Conservation (phyloP, 257 asterid genomes). For the Gentiana macrophylla region DNA sequence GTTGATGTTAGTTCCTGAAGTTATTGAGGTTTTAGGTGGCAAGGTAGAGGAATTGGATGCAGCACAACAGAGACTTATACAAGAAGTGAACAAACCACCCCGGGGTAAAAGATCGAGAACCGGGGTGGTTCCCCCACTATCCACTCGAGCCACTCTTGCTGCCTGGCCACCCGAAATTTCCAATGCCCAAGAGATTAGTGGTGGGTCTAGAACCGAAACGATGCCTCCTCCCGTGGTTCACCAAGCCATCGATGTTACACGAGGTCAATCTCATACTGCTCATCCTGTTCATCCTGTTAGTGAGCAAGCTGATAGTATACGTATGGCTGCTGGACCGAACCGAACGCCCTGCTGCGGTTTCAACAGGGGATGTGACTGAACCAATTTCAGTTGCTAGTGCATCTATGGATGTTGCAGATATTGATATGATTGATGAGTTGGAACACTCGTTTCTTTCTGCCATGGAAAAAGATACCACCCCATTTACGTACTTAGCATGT, state of each 20-base stretch:
- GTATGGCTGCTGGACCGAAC: constrained; percentile 8
- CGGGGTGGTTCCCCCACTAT: constrained; percentile 48
- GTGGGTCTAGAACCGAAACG: constrained; percentile 18
- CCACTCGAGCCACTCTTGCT: constrained; percentile 66
- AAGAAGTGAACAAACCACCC: constrained; percentile 89
- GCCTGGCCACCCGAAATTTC: constrained; percentile 64
- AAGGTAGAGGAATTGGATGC: constrained; percentile 71
- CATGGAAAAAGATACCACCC: constrained; percentile 41
- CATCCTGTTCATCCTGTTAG: too few relatives aligned
- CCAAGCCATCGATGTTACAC: not conserved
- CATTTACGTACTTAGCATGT: constrained; percentile 86
- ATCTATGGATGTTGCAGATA: constrained; percentile 40
- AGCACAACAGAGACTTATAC: constrained; percentile 71
- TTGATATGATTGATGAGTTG: constrained; percentile 32
- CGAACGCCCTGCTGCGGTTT: constrained; percentile 4
- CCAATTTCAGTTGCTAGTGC: constrained; percentile 13
- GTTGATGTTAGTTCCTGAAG: constrained; percentile 92
- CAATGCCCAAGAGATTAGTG: constrained; percentile 26
- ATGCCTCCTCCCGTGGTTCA: constrained; percentile 17
- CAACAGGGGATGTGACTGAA: constrained; percentile 5
- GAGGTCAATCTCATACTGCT: too few relatives aligned
- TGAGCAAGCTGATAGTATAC: constrained; percentile 9
- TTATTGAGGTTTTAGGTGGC: constrained; percentile 75
- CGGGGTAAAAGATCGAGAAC: constrained; percentile 74
- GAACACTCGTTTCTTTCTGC: constrained; percentile 35